Percentiles rank a stretch among this genome's conserved stretches.
Conservation (phyloP, 129 eudicot species). For the Escallonia herrerae region DNA sequence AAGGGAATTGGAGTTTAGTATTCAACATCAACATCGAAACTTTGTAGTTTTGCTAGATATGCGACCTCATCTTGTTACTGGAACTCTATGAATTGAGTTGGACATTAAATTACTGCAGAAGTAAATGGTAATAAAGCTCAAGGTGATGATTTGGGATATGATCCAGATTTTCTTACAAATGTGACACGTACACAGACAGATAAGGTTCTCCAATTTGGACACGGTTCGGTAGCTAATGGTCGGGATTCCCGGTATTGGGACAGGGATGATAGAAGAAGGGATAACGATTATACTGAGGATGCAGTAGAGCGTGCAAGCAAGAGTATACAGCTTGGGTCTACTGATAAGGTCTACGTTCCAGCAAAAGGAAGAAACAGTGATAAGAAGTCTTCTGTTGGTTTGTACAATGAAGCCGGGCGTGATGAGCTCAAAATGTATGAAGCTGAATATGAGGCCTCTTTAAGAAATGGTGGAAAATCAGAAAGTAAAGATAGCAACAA, state of each 20-base stretch:
- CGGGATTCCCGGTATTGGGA: constrained; percentile 98
- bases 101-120: constrained; percentile 32
- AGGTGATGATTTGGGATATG: constrained; percentile 50
- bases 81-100: constrained; percentile 8
- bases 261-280: constrained; percentile 95
- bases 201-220: constrained; percentile 72
- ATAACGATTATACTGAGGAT: constrained; percentile 88
- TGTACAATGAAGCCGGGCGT: constrained; percentile 98
- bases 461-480: constrained; percentile 40
- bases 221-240: constrained; percentile 72
- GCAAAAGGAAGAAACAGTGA: constrained; percentile 16
- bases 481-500: constrained; percentile 15
- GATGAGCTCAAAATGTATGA: constrained; percentile 84
- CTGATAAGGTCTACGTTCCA: constrained; percentile 23
- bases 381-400: constrained; percentile 33
- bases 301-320: constrained; percentile 24
- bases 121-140: constrained; percentile 28
- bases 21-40: too few species aligned
- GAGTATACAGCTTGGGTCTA: constrained; percentile 27
- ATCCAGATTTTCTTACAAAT: constrained; percentile 80
- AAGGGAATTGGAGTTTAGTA: too few species aligned
- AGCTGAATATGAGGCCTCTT: constrained; percentile 86
- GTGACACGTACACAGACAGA: constrained; percentile 64
- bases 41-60: background rate
- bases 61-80: background rate